Evolutionary conservation across 2,329 filamentous ascomycete genomes (phyloP).

Genomic region (Fusarium abutilonis): DNA sequence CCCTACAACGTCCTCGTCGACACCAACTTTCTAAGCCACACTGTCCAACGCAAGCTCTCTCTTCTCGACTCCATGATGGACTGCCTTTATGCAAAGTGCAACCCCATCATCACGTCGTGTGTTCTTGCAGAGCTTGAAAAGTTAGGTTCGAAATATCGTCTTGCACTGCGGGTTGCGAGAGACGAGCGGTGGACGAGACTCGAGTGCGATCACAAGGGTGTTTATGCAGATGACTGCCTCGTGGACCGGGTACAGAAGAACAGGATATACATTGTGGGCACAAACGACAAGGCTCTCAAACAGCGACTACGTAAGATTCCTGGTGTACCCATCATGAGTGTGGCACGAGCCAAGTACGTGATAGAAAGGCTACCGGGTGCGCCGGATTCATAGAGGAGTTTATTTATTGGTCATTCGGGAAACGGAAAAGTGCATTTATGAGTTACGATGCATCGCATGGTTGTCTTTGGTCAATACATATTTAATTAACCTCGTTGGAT

Average conservation of each 20-base stretch:
- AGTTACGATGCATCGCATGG: slow-evolving; percentile 24
- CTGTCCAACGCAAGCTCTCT: slow-evolving; percentile 89
- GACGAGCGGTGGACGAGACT: slow-evolving; percentile 90
- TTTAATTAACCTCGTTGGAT: not conserved
- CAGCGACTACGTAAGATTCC: slow-evolving; percentile 78
- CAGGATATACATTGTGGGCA: slow-evolving; percentile 82
- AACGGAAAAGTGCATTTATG: slow-evolving; percentile 30
- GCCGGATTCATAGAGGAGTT: slow-evolving; percentile 62
- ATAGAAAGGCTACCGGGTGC: slow-evolving; percentile 92
- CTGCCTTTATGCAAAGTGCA: slow-evolving; percentile 89
- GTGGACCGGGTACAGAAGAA: slow-evolving; percentile 78
- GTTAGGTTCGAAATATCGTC: slow-evolving; percentile 85
- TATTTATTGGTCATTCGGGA: slow-evolving; percentile 19
- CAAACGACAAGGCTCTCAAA: slow-evolving; percentile 82
- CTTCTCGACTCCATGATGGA: slow-evolving; percentile 92
- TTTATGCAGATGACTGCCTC: slow-evolving; percentile 83
- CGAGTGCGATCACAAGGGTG: slow-evolving; percentile 90
- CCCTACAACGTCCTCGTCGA: slow-evolving; percentile 75
- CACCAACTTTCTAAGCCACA: slow-evolving; percentile 91
- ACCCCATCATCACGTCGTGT: slow-evolving; percentile 82
- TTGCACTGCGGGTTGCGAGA: slow-evolving; percentile 84
- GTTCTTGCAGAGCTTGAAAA: slow-evolving; percentile 89
- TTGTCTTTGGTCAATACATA: not conserved
- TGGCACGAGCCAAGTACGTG: slow-evolving; percentile 89
- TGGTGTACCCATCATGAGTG: slow-evolving; percentile 78